These are phyloP conservation scores for Mentha longifolia DNA, from an alignment of 257 asterid species.

Conservation along the genomic window DNA sequence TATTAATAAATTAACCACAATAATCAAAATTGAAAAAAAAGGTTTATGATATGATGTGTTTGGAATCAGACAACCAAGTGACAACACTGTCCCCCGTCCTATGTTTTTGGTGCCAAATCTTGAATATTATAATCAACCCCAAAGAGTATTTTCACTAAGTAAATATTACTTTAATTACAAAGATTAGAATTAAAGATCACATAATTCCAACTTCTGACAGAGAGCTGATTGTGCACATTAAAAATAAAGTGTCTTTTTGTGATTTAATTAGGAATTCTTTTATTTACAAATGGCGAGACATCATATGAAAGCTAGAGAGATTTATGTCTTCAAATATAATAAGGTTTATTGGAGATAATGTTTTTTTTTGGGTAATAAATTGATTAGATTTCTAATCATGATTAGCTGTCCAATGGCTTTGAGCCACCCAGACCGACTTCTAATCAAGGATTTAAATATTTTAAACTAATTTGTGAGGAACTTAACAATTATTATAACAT, in stretches of 20 bases:
- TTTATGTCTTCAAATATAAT: constrained; percentile 16
- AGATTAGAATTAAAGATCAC: constrained; percentile 21
- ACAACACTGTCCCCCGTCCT: constrained; percentile 45
- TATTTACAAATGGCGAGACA: constrained; percentile 30
- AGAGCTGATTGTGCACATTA: constrained; percentile 32
- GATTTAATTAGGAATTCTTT: constrained; percentile 19
- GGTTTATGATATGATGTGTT: constrained; percentile 35
- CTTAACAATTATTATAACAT: constrained; percentile 17
- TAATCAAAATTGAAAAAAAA: neutral
- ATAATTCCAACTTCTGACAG: constrained; percentile 5
- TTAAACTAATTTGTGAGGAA: constrained; percentile 26
- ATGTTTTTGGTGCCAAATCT: constrained; percentile 42
- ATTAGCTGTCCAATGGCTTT: constrained; percentile 27
- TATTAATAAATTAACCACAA: neutral
- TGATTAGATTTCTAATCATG: constrained; percentile 23
- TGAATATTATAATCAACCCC: constrained; percentile 15
- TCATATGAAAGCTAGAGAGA: constrained; percentile 28
- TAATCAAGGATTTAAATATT: constrained; percentile 17
- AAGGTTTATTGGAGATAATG: constrained; percentile 31
- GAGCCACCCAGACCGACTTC: constrained; percentile 39
- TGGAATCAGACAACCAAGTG: constrained; percentile 46
- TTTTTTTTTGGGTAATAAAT: neutral
- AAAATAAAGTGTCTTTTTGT: constrained; percentile 35
- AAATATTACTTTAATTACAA: neutral
- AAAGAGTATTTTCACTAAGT: constrained; percentile 23